phyloP scores from a whole-genome alignment of 306 rosid genomes.

The Begonia peltatifolia region DNA sequence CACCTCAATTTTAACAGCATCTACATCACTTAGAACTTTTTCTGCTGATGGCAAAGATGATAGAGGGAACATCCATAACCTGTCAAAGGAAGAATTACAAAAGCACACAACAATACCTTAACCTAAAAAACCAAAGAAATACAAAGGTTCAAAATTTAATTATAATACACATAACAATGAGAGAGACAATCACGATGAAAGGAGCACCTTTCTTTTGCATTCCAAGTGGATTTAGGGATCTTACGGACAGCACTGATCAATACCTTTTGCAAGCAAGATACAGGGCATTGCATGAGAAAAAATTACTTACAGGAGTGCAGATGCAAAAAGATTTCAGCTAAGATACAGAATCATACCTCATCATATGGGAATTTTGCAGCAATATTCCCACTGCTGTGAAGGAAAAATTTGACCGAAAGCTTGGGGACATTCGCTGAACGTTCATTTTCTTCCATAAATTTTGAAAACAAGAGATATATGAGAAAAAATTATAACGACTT shows the following conservation, averaged over 20 bases:
- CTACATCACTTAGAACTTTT: conserved; percentile 35
- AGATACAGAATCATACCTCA: conserved; percentile 34
- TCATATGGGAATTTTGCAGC: conserved; percentile 67
- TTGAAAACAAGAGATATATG: background rate
- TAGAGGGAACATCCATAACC: conserved; percentile 82
- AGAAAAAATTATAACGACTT: no score
- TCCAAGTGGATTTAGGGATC: conserved; percentile 68
- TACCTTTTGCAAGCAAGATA: conserved; percentile 30
- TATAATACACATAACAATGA: background rate
- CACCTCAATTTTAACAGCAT: conserved; percentile 55
- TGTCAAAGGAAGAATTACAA: conserved; percentile 14
- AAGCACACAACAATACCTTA: no score
- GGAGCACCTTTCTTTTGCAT: conserved; percentile 59
- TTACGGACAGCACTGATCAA: conserved; percentile 45
- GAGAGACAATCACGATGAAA: conserved; percentile 1
- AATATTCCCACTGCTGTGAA: conserved; percentile 59
- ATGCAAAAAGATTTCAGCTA: conserved; percentile 3
- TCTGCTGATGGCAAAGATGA: conserved; percentile 57
- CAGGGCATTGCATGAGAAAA: conserved; percentile 5
- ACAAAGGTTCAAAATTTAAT: background rate
- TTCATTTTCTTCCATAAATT: conserved; percentile 25
- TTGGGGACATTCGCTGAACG: conserved; percentile 30
- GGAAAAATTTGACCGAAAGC: conserved; percentile 51
- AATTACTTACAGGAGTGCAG: no score
- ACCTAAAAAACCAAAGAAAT: background rate